These are phyloP conservation scores for Rhizopogon vesiculosus DNA, from an alignment of 768 basidiomycete genomes.

Conservation along the genomic window DNA sequence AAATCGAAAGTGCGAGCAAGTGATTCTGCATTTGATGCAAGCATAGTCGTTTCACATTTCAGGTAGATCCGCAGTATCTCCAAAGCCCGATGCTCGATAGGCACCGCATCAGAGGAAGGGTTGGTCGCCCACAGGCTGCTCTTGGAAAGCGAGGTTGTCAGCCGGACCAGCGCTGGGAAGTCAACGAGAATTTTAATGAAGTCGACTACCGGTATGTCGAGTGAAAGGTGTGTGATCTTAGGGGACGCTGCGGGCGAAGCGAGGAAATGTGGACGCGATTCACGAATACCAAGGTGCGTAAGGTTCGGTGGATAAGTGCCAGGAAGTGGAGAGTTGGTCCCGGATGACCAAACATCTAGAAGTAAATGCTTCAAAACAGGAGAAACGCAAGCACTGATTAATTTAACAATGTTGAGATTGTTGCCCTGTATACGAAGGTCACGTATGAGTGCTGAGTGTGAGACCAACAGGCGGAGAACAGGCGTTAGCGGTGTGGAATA, in stretches of 20 bases:
- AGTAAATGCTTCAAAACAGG: constrained; percentile 5
- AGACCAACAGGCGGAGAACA: constrained; percentile 11
- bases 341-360: no score
- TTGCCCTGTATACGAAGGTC: constrained; percentile 14
- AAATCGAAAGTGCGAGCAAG: constrained; percentile 16
- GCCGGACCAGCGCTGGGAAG: constrained; percentile 10
- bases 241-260: constrained; percentile 10
- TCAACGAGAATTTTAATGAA: constrained; percentile 15
- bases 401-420: constrained; percentile 10
- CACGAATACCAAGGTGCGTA: constrained; percentile 10
- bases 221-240: constrained; percentile 19
- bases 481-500: no score
- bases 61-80: constrained; percentile 11
- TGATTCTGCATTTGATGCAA: constrained; percentile 9
- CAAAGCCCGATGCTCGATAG: constrained; percentile 1
- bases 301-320: constrained; percentile 12
- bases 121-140: constrained; percentile 1
- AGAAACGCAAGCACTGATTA: constrained; percentile 9
- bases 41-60: constrained; percentile 13
- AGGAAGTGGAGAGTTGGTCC: neutral
- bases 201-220: constrained; percentile 7
- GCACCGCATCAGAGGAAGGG: constrained; percentile 1
- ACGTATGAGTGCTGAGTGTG: constrained; percentile 15
- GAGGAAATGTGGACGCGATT: constrained; percentile 5
- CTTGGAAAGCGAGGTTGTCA: constrained; percentile 11